Conservation (phyloP, 352 stramenopile genomes). For the Globisporangium paddicum region DNA sequence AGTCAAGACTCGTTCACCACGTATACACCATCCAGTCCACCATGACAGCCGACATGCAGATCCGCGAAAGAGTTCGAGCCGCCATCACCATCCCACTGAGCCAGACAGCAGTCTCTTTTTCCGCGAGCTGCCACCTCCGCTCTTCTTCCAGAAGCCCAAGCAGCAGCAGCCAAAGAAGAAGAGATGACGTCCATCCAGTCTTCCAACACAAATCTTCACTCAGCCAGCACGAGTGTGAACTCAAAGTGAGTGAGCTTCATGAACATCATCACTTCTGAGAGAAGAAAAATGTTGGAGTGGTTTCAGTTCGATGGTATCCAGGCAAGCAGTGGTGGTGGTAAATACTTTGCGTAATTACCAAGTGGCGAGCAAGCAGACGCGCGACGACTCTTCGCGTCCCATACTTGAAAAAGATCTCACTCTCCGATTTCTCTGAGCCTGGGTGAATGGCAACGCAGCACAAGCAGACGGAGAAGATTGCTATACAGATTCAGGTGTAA, state of each 20-base stretch:
- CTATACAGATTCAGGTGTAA: background rate
- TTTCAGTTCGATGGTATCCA: background rate
- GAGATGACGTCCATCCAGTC: background rate
- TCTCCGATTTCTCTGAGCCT: conserved; percentile 1
- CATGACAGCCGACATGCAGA: background rate
- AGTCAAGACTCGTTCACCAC: background rate
- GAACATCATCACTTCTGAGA: background rate
- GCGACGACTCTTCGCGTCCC: conserved; percentile 7
- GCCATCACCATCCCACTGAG: background rate
- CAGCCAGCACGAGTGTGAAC: background rate
- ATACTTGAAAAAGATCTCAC: conserved; percentile 1
- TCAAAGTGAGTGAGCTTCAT: background rate
- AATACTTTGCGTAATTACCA: conserved; percentile 10
- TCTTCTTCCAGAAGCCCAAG: conserved; percentile 41
- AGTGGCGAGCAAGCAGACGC: background rate
- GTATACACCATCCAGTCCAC: background rate
- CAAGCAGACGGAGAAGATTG: background rate
- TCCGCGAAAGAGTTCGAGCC: background rate
- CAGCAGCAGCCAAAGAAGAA: conserved; percentile 13
- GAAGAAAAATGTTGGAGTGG: background rate
- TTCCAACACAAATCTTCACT: background rate
- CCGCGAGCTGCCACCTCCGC: conserved; percentile 27
- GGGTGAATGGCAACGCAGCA: background rate
- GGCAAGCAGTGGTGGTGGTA: background rate
- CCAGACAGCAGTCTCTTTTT: background rate